These are phyloP conservation scores for Pseudopediastrum boryanum DNA, from an alignment of 139 green algal species.

Conservation along the genomic window DNA sequence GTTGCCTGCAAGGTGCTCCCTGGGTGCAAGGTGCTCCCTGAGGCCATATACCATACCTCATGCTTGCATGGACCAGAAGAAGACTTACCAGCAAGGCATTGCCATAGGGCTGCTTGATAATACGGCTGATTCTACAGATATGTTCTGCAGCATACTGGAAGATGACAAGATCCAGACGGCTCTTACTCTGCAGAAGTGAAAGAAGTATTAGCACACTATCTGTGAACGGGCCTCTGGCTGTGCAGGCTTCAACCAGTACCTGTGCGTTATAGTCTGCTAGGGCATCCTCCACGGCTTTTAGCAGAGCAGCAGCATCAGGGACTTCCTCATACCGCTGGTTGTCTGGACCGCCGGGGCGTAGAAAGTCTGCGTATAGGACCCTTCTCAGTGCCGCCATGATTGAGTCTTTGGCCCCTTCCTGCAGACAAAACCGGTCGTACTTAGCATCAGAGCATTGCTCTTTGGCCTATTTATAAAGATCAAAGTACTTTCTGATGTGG, in stretches of 20 bases:
- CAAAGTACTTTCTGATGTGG: no score
- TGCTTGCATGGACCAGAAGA: background rate
- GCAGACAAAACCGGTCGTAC: no score
- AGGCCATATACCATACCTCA: no score
- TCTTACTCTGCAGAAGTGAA: conserved; percentile 71
- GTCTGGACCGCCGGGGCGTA: conserved; percentile 55
- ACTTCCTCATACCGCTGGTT: conserved; percentile 13
- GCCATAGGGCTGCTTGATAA: conserved; percentile 79
- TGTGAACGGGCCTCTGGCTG: background rate
- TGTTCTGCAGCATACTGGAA: conserved; percentile 79
- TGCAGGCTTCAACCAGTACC: conserved; percentile 15
- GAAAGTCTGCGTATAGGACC: conserved; percentile 80
- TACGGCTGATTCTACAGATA: conserved; percentile 69
- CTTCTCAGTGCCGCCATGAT: conserved; percentile 49
- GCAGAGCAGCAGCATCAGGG: background rate
- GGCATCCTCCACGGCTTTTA: conserved; percentile 24
- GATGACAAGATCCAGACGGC: conserved; percentile 59
- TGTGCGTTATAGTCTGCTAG: conserved; percentile 35
- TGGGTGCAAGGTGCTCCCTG: no score
- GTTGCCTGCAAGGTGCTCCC: no score
- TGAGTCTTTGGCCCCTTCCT: no score
- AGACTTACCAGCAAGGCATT: conserved; percentile 69
- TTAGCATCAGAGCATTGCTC: no score
- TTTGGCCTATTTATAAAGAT: no score
- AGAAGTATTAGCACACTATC: background rate